phyloP scores from a whole-genome alignment of 1,139 yeast genomes.

The Geotrichum aggregatum region DNA sequence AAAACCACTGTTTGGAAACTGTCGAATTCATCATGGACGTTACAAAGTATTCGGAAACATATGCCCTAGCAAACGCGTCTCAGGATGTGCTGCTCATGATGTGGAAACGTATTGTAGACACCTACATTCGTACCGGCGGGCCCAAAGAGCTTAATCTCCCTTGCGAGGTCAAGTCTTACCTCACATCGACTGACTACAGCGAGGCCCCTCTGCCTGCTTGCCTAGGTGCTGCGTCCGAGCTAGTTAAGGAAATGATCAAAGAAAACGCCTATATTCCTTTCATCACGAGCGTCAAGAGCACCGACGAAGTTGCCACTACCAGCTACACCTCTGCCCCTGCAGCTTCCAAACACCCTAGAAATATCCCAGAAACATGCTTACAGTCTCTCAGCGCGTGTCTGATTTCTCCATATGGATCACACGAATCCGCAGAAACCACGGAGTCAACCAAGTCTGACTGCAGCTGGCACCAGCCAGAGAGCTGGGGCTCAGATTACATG shows the following conservation, averaged over 20 bases:
- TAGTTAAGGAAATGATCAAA: constrained; percentile 35
- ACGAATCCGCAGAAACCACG: background rate
- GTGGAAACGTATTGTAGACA: constrained; percentile 35
- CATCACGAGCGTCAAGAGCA: constrained; percentile 19
- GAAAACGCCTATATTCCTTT: constrained; percentile 34
- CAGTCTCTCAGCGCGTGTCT: constrained; percentile 3
- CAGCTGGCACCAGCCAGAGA: constrained; percentile 21
- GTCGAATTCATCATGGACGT: constrained; percentile 38
- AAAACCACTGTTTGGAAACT: constrained; percentile 38
- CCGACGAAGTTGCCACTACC: background rate
- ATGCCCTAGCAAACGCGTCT: background rate
- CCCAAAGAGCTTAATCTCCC: constrained; percentile 38
- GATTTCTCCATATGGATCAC: constrained; percentile 11
- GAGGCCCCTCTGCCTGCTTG: constrained; percentile 29
- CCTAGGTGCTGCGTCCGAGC: constrained; percentile 29
- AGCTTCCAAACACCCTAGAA: background rate
- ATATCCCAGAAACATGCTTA: constrained; percentile 4
- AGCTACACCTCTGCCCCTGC: background rate
- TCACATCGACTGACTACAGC: constrained; percentile 20
- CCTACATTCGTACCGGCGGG: constrained; percentile 33
- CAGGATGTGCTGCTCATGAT: constrained; percentile 19
- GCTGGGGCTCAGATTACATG: constrained; percentile 12
- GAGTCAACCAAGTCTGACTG: constrained; percentile 9
- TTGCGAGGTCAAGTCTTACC: constrained; percentile 29
- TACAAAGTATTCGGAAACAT: constrained; percentile 26